Base-by-base conservation (phyloP, 1,284 basidiomycete genomes). In the Ustilago trichophora region DNA sequence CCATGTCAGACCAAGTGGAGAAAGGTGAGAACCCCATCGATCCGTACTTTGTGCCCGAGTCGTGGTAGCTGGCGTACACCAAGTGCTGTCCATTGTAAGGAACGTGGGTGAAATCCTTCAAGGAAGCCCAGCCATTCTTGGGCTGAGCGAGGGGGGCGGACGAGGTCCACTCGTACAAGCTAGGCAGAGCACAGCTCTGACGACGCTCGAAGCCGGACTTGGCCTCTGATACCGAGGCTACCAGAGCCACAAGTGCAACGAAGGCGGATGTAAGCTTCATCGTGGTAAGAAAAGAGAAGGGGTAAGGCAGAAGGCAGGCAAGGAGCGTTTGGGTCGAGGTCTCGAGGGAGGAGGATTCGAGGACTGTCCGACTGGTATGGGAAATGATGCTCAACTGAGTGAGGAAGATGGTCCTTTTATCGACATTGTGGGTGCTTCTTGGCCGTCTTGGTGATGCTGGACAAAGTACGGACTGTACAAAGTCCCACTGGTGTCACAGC, bases 81-180 rank as follows among this genome's bases (percentile, higher is more conserved):
- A 63, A 43, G 35, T 63, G 59, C 43, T 51, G 11, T 34, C 53
- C 59, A 24, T 63, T 63, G 53, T 51, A 63, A 34, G 53, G 59
- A 34, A 63, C 59, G 48, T 55, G 48, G 13, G 59, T 63, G 31
- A 63, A 63, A 33, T 63, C 59, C 48, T 63, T 63, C 26, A 63
- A 25, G 9, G 38, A 33, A 9, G 2, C 29, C 59, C 52, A 63
- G 34, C 53, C 52, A 15, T 56, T 29, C 29, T 42, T 29, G 40
- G 59, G 52, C 40, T 51, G 38, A 34, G 59, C 59, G 19, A 63
- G 59, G 12, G 48, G 43, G 3, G 46, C 59, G 12, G 48, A 47
- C 11, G 59, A 51, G 16, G 48, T 63, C 59, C 59, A 63, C 1
- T 29, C 8, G 44, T 63, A 63, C 13, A 48, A 37, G 6, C 48